Conservation (phyloP, 441 rosid genomes). For the Bruguiera hainesii region DNA sequence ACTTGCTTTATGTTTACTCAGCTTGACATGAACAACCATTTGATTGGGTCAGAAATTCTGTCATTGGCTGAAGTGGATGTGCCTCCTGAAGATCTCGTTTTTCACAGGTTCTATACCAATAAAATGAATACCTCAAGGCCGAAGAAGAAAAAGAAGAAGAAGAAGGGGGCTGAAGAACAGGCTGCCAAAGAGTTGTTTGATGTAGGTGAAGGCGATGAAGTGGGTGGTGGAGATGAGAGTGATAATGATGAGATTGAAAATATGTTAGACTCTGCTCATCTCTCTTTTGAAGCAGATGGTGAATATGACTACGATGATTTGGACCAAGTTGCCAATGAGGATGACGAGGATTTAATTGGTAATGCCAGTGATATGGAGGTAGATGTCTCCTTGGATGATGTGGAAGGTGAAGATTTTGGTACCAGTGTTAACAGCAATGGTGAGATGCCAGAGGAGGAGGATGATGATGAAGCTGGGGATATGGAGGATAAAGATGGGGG, state of each 20-base stretch:
- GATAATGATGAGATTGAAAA: constrained; percentile 88
- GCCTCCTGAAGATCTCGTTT: constrained; percentile 85
- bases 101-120: constrained; percentile 83
- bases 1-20: constrained; percentile 24
- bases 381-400: constrained; percentile 40
- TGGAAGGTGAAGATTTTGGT: constrained; percentile 44
- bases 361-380: constrained; percentile 63
- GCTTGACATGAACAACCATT: constrained; percentile 77
- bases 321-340: constrained; percentile 59
- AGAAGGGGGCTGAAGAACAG: constrained; percentile 61
- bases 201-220: constrained; percentile 51
- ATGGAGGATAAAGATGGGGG: constrained; percentile 35
- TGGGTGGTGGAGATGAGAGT: constrained; percentile 73
- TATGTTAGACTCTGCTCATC: constrained; percentile 61
- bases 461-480: constrained; percentile 41
- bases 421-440: constrained; percentile 25
- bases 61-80: constrained; percentile 83
- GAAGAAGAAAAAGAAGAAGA: constrained; percentile 90
- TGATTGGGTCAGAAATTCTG: constrained; percentile 77
- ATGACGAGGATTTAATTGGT: constrained; percentile 68
- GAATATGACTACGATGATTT: constrained; percentile 80
- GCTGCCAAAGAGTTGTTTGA: constrained; percentile 69
- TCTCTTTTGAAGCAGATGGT: constrained; percentile 50
- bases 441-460: constrained; percentile 6
- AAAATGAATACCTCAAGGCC: constrained; percentile 65